Percentiles rank a stretch among this genome's conserved stretches.
These are phyloP conservation scores for Luffa aegyptiaca DNA, from an alignment of 306 rosid species.

Conservation along the genomic window DNA sequence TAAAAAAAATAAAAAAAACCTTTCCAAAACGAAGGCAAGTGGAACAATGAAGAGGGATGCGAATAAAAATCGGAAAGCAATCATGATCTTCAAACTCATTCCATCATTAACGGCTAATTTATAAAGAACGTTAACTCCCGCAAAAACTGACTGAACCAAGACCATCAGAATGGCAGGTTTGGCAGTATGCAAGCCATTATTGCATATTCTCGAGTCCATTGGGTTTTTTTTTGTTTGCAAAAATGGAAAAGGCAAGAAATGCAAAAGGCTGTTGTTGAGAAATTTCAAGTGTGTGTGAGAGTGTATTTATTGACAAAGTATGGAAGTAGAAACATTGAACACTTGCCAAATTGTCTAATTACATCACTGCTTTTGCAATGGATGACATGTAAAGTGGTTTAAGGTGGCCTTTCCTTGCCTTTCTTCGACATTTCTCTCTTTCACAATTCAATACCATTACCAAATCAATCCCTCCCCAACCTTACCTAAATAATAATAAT, in stretches of 20 bases:
- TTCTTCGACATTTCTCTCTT: not conserved
- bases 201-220: not conserved
- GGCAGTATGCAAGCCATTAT: conserved; percentile 3
- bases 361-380: not conserved
- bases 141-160: conserved; percentile 31
- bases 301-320: not conserved
- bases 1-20: conserved; percentile 12
- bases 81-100: conserved; percentile 37
- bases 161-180: conserved; percentile 46
- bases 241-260: not conserved
- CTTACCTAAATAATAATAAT: too few species aligned
- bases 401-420: not conserved
- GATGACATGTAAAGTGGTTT: not conserved
- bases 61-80: conserved; percentile 58
- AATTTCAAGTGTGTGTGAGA: too few species aligned
- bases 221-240: not conserved
- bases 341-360: not conserved
- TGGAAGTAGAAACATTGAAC: not conserved
- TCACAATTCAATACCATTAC: not conserved
- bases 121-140: conserved; percentile 49
- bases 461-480: too few species aligned
- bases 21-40: conserved; percentile 41
- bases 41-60: conserved; percentile 52
- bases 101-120: conserved; percentile 53
- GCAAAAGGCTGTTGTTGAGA: not conserved